Evolutionary conservation across 73 alveolate species (phyloP).

Genomic region (Symbiodinium natans): DNA sequence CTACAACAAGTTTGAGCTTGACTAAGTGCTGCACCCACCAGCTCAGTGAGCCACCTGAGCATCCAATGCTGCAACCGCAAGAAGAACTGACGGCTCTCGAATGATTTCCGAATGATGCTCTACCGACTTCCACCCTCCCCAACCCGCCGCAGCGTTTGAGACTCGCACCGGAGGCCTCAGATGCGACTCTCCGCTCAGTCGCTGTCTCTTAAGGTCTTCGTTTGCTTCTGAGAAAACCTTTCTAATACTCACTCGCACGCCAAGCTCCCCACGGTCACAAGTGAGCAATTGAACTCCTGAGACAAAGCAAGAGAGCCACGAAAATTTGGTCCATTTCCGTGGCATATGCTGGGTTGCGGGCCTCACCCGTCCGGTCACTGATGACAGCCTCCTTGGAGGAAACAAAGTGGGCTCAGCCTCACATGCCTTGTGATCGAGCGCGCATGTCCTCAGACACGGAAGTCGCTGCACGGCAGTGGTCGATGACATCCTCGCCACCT

Average conservation of each 20-base stretch:
- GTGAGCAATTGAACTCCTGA: slow-evolving; percentile 32
- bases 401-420: not conserved
- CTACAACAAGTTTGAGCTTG: too few species aligned
- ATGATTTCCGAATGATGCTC: too few species aligned
- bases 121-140: too few species aligned
- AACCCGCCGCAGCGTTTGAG: too few species aligned
- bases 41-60: not conserved
- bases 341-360: not conserved
- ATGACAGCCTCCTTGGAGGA: not conserved
- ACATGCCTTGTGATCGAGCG: too few species aligned
- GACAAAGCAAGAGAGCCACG: not conserved
- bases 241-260: too few species aligned
- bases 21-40: too few species aligned
- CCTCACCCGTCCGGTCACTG: not conserved
- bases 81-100: too few species aligned
- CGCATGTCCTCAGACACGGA: not conserved
- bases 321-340: not conserved
- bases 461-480: not conserved
- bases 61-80: too few species aligned
- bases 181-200: too few species aligned
- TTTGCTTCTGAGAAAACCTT: too few species aligned
- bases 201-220: too few species aligned
- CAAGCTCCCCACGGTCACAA: not conserved
- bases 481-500: not conserved
- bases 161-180: not conserved